phyloP scores from a whole-genome alignment of 1,284 basidiomycete genomes.

The Papiliotrema fonsecae region DNA sequence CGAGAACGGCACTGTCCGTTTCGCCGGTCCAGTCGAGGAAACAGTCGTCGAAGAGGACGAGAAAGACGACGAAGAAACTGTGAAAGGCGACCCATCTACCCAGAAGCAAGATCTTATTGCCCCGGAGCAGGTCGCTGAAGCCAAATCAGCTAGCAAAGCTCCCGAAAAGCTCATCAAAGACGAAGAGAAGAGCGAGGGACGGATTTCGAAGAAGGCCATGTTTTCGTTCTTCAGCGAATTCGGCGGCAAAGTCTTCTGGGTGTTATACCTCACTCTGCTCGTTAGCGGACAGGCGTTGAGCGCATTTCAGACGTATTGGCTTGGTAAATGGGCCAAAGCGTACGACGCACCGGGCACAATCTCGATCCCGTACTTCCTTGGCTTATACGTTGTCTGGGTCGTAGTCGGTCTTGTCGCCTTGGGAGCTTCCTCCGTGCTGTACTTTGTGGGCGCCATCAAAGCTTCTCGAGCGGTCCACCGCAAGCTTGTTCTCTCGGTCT shows the following conservation, averaged over 20 bases:
- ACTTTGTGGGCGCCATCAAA: conserved; percentile 50
- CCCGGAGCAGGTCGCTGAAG: conserved; percentile 30
- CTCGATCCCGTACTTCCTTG: conserved; percentile 50
- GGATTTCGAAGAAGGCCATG: conserved; percentile 49
- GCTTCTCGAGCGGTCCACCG: conserved; percentile 59
- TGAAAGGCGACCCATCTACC: conserved; percentile 36
- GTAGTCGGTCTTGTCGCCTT: conserved; percentile 29
- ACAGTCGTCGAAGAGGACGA: conserved; percentile 17
- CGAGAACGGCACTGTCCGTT: conserved; percentile 51
- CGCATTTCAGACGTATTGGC: conserved; percentile 55
- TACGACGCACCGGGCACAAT: conserved; percentile 50
- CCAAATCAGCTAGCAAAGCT: conserved; percentile 31
- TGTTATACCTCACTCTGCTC: conserved; percentile 34
- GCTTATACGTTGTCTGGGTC: conserved; percentile 51
- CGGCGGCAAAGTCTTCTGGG: conserved; percentile 50
- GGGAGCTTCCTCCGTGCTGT: conserved; percentile 38
- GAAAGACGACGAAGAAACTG: conserved; percentile 42
- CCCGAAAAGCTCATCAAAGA: conserved; percentile 52
- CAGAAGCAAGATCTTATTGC: conserved; percentile 44
- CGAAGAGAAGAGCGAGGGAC: conserved; percentile 59
- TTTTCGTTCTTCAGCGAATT: conserved; percentile 48
- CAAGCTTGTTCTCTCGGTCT: conserved; percentile 56
- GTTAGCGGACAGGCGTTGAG: conserved; percentile 35
- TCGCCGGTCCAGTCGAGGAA: conserved; percentile 37
- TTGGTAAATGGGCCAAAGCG: conserved; percentile 59